These are phyloP conservation scores for Hemisphaericaspora xylofermentans DNA, from an alignment of 1,139 yeast genomes.

Conservation along the genomic window DNA sequence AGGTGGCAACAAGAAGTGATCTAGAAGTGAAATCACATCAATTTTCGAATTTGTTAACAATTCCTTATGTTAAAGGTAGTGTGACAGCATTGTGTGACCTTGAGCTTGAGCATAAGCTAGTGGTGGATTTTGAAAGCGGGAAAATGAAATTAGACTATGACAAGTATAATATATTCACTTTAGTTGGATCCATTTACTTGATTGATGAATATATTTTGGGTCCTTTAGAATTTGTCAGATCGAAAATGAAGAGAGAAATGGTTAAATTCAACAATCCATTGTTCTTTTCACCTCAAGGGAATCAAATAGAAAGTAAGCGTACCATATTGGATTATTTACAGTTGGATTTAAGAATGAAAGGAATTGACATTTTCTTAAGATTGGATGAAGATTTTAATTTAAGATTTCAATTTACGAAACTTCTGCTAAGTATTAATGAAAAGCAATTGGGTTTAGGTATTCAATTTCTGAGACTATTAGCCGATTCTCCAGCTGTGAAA, in stretches of 20 bases:
- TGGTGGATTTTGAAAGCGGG: conserved; percentile 16
- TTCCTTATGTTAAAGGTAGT: conserved; percentile 10
- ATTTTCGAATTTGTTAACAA: conserved; percentile 6
- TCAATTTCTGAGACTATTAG: conserved; percentile 46
- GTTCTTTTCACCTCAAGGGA: background rate
- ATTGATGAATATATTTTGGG: conserved; percentile 46
- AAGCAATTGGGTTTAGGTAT: conserved; percentile 24
- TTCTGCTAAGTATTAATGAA: conserved; percentile 19
- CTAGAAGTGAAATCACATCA: conserved; percentile 6
- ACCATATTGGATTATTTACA: conserved; percentile 16
- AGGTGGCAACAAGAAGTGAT: conserved; percentile 9
- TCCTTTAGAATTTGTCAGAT: conserved; percentile 29
- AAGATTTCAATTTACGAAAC: conserved; percentile 43
- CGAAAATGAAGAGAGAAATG: conserved; percentile 22
- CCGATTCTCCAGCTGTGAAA: conserved; percentile 51
- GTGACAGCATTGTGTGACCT: conserved; percentile 8
- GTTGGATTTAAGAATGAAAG: conserved; percentile 21
- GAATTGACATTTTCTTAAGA: conserved; percentile 23
- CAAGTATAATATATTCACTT: conserved; percentile 48
- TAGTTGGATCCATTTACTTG: conserved; percentile 55
- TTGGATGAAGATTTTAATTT: conserved; percentile 51
- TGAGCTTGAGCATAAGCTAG: conserved; percentile 9
- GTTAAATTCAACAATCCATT: conserved; percentile 10
- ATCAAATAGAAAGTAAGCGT: background rate
- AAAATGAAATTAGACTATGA: conserved; percentile 40